Percentiles rank a stretch among this genome's conserved stretches.
phyloP scores from a whole-genome alignment of 805 yeast genomes.

The Pichia rugopelliculosa region DNA sequence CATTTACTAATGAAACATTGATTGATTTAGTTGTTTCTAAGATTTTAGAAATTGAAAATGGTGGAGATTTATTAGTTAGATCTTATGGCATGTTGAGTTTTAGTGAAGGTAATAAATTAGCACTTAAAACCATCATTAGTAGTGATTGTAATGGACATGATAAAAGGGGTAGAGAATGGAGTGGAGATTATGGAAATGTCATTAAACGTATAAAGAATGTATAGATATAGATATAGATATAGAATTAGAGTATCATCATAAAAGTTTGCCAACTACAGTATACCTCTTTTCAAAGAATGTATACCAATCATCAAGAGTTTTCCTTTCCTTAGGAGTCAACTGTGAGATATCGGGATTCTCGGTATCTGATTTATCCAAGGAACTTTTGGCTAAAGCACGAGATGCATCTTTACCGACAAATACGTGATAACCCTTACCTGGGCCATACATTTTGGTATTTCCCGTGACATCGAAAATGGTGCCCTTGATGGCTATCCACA shows the following conservation, averaged over 20 bases:
- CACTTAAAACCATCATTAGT: conserved; percentile 36
- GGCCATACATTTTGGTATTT: conserved; percentile 65
- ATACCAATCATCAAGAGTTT: conserved; percentile 68
- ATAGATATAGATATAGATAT: too few relatives aligned
- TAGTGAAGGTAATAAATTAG: conserved; percentile 26
- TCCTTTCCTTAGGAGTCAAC: conserved; percentile 51
- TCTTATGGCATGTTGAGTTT: conserved; percentile 43
- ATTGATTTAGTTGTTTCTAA: conserved; percentile 34
- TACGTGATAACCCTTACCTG: conserved; percentile 63
- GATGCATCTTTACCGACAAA: conserved; percentile 75
- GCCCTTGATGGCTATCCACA: conserved; percentile 73
- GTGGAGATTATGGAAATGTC: conserved; percentile 39
- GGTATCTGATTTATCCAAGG: conserved; percentile 48
- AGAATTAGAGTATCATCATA: too few relatives aligned
- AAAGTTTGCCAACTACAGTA: conserved; percentile 36
- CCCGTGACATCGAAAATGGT: conserved; percentile 69
- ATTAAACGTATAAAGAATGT: conserved; percentile 35
- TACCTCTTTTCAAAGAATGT: conserved; percentile 51
- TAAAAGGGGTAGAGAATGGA: conserved; percentile 60
- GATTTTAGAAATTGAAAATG: conserved; percentile 45
- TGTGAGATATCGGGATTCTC: conserved; percentile 44
- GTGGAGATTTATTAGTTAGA: conserved; percentile 51
- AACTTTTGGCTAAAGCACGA: conserved; percentile 66
- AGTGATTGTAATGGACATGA: conserved; percentile 30
- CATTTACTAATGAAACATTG: conserved; percentile 32